Percentiles rank a stretch among this genome's conserved stretches.
Conservation (phyloP, 2,329 filamentous ascomycete genomes). For the Penicillium sumatraense region DNA sequence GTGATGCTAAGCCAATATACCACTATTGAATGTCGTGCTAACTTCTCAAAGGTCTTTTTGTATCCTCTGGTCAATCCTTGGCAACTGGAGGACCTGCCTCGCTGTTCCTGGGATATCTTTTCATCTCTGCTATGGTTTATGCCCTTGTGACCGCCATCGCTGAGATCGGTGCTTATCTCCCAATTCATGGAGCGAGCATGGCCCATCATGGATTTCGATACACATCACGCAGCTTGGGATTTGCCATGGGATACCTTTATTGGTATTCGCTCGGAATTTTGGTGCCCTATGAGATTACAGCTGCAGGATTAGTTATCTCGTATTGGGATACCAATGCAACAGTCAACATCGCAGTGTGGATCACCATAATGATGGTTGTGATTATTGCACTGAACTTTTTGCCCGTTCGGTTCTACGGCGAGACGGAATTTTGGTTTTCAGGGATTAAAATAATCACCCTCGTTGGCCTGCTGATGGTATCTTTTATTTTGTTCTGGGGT, state of each 20-base stretch:
- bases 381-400: conserved; percentile 57
- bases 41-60: conserved; percentile 49
- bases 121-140: conserved; percentile 53
- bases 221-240: conserved; percentile 47
- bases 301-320: conserved; percentile 67
- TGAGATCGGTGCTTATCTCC: conserved; percentile 49
- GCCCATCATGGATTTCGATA: conserved; percentile 50
- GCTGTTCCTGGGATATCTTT: conserved; percentile 57
- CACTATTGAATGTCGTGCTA: not conserved
- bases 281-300: conserved; percentile 65
- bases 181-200: conserved; percentile 50
- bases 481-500: conserved; percentile 62
- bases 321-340: conserved; percentile 58
- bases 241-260: conserved; percentile 51
- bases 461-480: conserved; percentile 56
- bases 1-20: conserved; percentile 4
- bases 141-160: conserved; percentile 53
- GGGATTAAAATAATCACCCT: conserved; percentile 57
- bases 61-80: conserved; percentile 59
- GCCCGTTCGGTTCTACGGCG: conserved; percentile 57
- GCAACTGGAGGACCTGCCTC: conserved; percentile 57
- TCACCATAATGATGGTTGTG: conserved; percentile 63
- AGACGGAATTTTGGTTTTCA: conserved; percentile 60
- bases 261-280: conserved; percentile 55
- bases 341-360: conserved; percentile 54